Evolutionary conservation across 331 rosid species (phyloP).

Genomic region (Malus hybrid): DNA sequence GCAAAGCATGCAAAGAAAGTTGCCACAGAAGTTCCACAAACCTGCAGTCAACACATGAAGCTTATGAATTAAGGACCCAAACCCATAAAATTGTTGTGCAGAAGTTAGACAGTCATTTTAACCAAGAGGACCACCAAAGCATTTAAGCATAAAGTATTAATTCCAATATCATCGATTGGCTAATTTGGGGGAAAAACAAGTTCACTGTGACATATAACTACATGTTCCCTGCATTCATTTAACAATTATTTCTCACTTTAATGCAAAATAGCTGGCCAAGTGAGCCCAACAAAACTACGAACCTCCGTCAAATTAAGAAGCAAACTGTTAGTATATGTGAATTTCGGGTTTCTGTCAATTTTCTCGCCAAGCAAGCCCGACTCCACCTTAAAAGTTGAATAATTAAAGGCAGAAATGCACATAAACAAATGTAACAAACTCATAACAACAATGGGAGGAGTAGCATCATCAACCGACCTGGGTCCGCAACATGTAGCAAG

Average conservation of each 20-base stretch:
- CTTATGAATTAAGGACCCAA: constrained; percentile 3
- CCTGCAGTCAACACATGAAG: constrained; percentile 31
- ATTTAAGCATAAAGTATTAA: background rate
- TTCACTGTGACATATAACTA: background rate
- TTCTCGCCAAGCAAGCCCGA: constrained; percentile 4
- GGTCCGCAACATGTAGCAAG: constrained; percentile 99
- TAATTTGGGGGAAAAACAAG: background rate
- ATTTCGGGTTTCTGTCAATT: background rate
- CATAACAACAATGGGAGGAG: background rate
- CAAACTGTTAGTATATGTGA: background rate
- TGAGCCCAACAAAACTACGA: constrained; percentile 1
- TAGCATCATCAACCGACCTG: constrained; percentile 49
- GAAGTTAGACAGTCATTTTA: background rate
- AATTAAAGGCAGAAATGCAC: background rate
- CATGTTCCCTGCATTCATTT: background rate
- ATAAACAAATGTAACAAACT: background rate
- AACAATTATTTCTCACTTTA: background rate
- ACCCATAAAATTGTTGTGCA: background rate
- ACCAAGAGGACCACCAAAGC: background rate
- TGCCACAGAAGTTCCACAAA: constrained; percentile 99
- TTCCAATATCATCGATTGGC: background rate
- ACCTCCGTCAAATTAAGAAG: constrained; percentile 1
- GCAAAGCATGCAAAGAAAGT: constrained; percentile 96
- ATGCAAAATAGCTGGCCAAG: background rate
- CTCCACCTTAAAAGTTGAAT: background rate